Base-by-base conservation (phyloP, 2,329 filamentous ascomycete species). In the Epichloe sylvatica region DNA sequence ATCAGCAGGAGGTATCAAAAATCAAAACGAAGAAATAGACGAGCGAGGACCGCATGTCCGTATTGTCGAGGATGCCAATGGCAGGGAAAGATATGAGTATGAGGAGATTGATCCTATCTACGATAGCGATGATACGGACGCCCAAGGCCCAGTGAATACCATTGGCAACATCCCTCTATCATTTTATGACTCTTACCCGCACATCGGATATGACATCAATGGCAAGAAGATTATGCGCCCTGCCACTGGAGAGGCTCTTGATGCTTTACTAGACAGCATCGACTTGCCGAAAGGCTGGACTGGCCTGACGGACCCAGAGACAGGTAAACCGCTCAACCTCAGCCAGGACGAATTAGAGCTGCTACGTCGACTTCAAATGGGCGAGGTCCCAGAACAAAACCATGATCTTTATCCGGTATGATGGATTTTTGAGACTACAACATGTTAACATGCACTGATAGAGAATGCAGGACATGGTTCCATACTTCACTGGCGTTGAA, bases 161-260 rank as follows among this genome's bases (percentile, higher is more conserved):
- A 96, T 98, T 60, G 94, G 92, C 57, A 76, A 97, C 63, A 98
- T 98, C 52, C 87, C 90, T 5, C 72, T 97, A 46, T 84, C 86
- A 3, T 97, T 95, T 69, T 98, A 98, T 72, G 92, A 98, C 65
- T 85, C 87, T 36, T 98, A 96, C 64, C 92, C 92, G 46, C 92
- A 98, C 65, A 96, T 98, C 63, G 92, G 92, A 52, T 98, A 98
- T 69, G 87, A 96, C 60, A 97, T 98, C 71, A 94, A 98, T 66
- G 92, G 92, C 66, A 96, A 94, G 77, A 94, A 86, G 67, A 95
- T 98, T 55, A 86, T 95, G 82, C 84, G 92, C 47, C 92, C 92
- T 6, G 92, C 94, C 4, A 91, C 89, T 57, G 91, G 91, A 47
- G 85, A 95, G 64, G 92, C 92, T 36, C 72, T 98, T 34, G 92